Percentiles rank a stretch among this genome's conserved stretches.
Conservation (phyloP, 1,284 basidiomycete species). For the Apiotrichum siamense region DNA sequence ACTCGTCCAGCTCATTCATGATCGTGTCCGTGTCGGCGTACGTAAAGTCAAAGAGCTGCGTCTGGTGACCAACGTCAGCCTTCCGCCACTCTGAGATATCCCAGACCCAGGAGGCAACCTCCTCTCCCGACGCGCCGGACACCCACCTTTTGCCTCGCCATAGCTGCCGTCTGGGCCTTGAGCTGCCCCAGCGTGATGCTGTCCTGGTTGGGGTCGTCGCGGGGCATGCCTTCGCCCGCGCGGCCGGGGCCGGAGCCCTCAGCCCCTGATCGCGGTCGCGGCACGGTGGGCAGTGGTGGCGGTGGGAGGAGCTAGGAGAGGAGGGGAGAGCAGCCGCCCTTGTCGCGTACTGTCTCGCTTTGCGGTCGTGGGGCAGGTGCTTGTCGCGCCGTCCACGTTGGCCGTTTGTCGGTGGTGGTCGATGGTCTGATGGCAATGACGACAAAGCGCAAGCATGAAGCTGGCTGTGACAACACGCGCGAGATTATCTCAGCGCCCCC, state of each 20-base stretch:
- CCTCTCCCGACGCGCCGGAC: not conserved
- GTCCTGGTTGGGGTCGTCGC: slow-evolving; percentile 18
- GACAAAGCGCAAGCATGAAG: too few species aligned
- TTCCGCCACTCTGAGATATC: not conserved
- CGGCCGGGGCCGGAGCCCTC: slow-evolving; percentile 10
- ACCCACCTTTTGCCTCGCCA: slow-evolving; percentile 29
- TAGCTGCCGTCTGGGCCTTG: slow-evolving; percentile 22
- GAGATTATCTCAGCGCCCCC: too few species aligned
- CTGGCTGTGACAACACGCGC: too few species aligned
- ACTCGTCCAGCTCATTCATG: slow-evolving; percentile 94
- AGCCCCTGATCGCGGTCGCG: slow-evolving; percentile 12
- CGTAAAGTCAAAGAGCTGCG: slow-evolving; percentile 79
- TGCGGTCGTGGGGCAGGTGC: too few species aligned
- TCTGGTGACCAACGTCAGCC: slow-evolving; percentile 37
- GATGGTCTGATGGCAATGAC: too few species aligned
- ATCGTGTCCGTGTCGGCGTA: slow-evolving; percentile 94
- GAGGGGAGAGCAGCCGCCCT: not conserved
- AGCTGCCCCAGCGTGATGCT: slow-evolving; percentile 35
- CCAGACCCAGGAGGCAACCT: not conserved
- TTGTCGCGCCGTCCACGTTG: too few species aligned
- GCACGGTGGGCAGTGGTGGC: not conserved
- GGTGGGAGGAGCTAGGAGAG: not conserved
- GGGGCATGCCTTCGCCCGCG: slow-evolving; percentile 13
- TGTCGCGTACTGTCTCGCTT: not conserved
- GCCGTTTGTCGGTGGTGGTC: too few species aligned